Evolutionary conservation across 2,329 filamentous ascomycete species (phyloP).

Genomic region (Chaetomiaceae sp.): DNA sequence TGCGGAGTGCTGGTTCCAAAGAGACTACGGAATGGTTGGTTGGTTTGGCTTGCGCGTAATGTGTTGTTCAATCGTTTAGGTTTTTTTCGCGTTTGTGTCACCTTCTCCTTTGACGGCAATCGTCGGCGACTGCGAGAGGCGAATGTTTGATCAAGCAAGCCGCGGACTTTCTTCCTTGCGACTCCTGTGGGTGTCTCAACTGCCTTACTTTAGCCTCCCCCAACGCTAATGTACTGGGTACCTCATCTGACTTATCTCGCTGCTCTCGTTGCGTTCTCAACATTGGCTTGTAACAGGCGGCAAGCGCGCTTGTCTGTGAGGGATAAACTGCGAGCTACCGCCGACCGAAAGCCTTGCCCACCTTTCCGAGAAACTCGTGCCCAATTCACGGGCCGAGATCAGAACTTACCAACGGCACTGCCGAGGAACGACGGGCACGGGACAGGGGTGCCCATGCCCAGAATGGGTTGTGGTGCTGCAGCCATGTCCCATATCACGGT

Average conservation of each 20-base stretch:
- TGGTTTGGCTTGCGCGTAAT: too few relatives aligned
- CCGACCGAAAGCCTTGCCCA: not conserved
- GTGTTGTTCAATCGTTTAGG: too few relatives aligned
- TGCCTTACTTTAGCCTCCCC: not conserved
- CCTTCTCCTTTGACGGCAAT: too few relatives aligned
- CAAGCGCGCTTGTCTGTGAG: conserved; percentile 10
- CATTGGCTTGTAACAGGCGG: not conserved
- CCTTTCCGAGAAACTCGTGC: not conserved
- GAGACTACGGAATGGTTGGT: too few relatives aligned
- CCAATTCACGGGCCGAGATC: conserved; percentile 12
- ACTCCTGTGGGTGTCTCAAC: not conserved
- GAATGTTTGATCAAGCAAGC: too few relatives aligned
- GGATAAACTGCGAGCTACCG: not conserved
- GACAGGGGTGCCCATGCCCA: conserved; percentile 2
- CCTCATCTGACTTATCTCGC: not conserved
- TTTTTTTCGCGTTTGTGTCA: too few relatives aligned
- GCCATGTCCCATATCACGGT: conserved; percentile 9
- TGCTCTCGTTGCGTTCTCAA: not conserved
- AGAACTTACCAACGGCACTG: not conserved
- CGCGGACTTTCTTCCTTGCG: not conserved
- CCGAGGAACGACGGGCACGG: not conserved
- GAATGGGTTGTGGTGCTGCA: conserved; percentile 4
- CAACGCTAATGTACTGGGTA: conserved; percentile 6
- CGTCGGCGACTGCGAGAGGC: too few relatives aligned
- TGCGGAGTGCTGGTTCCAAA: not conserved